These are phyloP conservation scores for Entomortierella parvispora DNA, from an alignment of 192 early-diverging fungal species.

Conservation along the genomic window DNA sequence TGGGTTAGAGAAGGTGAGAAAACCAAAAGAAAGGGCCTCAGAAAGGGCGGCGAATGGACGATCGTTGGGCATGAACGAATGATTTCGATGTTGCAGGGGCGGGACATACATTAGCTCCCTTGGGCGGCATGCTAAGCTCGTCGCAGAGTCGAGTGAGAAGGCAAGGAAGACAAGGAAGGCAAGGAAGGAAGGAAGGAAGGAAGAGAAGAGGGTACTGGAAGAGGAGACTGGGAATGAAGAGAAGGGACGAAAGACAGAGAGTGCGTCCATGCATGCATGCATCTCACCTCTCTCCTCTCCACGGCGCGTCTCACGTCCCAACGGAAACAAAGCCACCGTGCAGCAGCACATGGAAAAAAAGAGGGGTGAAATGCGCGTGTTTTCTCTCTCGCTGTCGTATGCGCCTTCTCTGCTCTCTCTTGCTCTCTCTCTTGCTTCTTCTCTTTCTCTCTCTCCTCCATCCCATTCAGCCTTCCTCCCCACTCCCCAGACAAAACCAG, in stretches of 20 bases:
- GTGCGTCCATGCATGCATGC: background rate
- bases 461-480: background rate
- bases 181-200: background rate
- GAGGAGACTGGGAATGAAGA: background rate
- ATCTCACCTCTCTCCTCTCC: background rate
- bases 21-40: too few species aligned
- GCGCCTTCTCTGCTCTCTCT: background rate
- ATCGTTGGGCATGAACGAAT: too few species aligned
- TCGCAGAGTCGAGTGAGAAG: too few species aligned
- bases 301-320: too few species aligned
- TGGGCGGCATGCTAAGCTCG: conserved; percentile 44
- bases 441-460: background rate
- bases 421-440: background rate
- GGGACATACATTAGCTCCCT: conserved; percentile 30
- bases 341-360: too few species aligned
- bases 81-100: too few species aligned
- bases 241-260: background rate
- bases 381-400: too few species aligned
- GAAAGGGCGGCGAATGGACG: too few species aligned
- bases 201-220: background rate
- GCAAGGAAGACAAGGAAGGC: background rate
- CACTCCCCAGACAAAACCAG: background rate
- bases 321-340: conserved; percentile 10
- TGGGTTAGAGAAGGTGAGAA: too few species aligned
- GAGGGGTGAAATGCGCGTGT: too few species aligned